Evolutionary conservation across 2,329 filamentous ascomycete genomes (phyloP).

Genomic region (Zarea fungicola): DNA sequence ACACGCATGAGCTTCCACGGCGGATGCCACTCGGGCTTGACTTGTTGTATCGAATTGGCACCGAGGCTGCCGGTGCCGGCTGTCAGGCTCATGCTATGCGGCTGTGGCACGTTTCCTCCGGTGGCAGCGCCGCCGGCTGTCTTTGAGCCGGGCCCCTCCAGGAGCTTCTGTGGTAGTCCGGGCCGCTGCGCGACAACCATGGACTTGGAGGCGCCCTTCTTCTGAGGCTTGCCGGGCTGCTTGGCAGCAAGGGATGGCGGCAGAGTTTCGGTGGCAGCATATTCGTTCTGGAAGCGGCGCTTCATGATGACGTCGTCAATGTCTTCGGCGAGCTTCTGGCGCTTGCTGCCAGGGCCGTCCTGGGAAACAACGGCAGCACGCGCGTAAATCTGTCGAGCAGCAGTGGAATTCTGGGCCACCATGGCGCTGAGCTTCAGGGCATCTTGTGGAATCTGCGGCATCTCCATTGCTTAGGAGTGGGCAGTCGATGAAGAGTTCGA

Average conservation of each 20-base stretch:
- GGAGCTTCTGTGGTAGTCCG: constrained; percentile 31
- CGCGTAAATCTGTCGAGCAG: constrained; percentile 28
- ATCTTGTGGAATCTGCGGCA: constrained; percentile 26
- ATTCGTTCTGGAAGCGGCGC: constrained; percentile 64
- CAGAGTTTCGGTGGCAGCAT: constrained; percentile 69
- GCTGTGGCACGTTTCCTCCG: constrained; percentile 21
- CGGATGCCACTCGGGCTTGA: constrained; percentile 90
- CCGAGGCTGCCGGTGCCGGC: constrained; percentile 20
- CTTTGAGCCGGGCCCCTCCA: constrained; percentile 34
- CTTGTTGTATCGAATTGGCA: constrained; percentile 29
- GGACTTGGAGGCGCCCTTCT: constrained; percentile 42
- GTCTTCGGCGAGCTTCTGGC: constrained; percentile 33
- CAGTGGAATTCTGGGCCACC: constrained; percentile 29
- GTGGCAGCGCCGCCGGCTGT: constrained; percentile 30
- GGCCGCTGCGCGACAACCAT: constrained; percentile 24
- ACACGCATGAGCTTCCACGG: constrained; percentile 99
- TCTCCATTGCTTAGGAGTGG: constrained; percentile 31
- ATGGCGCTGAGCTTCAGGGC: constrained; percentile 30
- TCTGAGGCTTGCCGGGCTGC: constrained; percentile 50
- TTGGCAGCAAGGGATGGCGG: constrained; percentile 75
- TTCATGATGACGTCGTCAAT: constrained; percentile 30
- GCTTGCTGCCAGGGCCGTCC: constrained; percentile 25
- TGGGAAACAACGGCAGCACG: constrained; percentile 18
- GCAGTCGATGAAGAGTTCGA: constrained; percentile 8
- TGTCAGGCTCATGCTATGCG: constrained; percentile 28